These are phyloP conservation scores for Myriosclerotinia curreyana DNA, from an alignment of 2,329 filamentous ascomycete species.

Conservation along the genomic window DNA sequence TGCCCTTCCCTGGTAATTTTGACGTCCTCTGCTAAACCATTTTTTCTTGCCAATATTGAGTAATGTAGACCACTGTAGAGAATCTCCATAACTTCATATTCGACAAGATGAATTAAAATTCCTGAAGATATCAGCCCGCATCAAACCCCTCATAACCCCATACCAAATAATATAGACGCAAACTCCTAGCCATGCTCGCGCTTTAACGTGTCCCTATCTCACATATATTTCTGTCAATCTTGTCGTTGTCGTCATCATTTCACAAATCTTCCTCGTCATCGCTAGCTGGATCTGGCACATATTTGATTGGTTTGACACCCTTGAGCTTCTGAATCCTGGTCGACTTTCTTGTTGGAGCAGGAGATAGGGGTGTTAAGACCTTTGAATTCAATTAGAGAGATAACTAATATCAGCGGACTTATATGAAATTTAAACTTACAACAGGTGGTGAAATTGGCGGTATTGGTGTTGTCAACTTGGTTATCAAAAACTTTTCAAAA, in stretches of 20 bases:
- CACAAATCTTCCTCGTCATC: constrained; percentile 9
- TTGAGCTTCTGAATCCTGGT: constrained; percentile 13
- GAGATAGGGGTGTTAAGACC: background rate
- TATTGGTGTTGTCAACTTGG: constrained; percentile 9
- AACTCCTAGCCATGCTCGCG: background rate
- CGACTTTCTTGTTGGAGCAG: constrained; percentile 3
- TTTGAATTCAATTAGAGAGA: background rate
- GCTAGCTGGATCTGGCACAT: constrained; percentile 9
- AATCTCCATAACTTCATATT: background rate
- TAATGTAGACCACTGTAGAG: background rate
- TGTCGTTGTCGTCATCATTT: background rate
- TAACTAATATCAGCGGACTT: background rate
- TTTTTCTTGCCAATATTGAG: background rate
- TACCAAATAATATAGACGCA: background rate
- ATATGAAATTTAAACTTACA: background rate
- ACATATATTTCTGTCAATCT: background rate
- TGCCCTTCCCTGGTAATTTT: background rate
- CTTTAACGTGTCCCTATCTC: background rate
- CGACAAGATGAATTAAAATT: background rate
- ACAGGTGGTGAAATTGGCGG: background rate
- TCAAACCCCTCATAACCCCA: background rate
- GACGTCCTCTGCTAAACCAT: background rate
- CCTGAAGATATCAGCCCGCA: background rate
- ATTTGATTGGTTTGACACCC: constrained; percentile 8
- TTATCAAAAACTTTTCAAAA: constrained; percentile 16